Evolutionary conservation across 257 asterid genomes (phyloP).

Genomic region (Penstemon newberryi): DNA sequence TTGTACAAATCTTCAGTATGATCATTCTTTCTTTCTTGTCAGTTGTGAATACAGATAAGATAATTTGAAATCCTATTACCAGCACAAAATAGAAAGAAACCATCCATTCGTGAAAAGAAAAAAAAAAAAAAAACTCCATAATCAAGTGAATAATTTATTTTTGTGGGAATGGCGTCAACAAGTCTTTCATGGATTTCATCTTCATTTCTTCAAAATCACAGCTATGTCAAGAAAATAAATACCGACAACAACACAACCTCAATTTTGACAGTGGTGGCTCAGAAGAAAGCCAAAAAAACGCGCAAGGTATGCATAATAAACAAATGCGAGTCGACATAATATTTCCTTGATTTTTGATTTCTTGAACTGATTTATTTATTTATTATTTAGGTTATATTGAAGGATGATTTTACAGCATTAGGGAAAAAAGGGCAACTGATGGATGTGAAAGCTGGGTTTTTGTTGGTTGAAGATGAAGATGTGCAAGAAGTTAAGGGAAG

Average conservation of each 20-base stretch:
- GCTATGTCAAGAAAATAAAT: slow-evolving; percentile 34
- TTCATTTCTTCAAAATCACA: slow-evolving; percentile 51
- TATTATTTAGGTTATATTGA: slow-evolving; percentile 66
- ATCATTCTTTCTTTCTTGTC: too few species aligned
- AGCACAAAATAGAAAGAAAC: too few species aligned
- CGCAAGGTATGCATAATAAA: slow-evolving; percentile 50
- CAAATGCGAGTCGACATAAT: neutral
- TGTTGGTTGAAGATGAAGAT: neutral
- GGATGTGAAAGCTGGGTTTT: slow-evolving; percentile 89
- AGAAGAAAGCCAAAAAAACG: slow-evolving; percentile 66
- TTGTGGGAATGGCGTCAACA: slow-evolving; percentile 55
- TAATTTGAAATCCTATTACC: neutral
- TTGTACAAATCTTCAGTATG: too few species aligned
- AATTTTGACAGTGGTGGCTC: slow-evolving; percentile 53
- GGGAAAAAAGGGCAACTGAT: slow-evolving; percentile 86
- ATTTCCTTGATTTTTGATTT: neutral
- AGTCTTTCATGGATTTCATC: slow-evolving; percentile 76
- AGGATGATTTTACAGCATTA: slow-evolving; percentile 76
- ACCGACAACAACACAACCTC: slow-evolving; percentile 35
- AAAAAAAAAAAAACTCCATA: too few species aligned
- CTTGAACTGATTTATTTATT: neutral
- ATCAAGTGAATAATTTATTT: neutral
- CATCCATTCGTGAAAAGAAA: too few species aligned
- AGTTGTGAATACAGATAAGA: slow-evolving; percentile 3
- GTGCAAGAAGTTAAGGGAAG: too few species aligned